Percentiles rank a stretch among this genome's conserved stretches.
Conservation (phyloP, 192 early-diverging fungal species). For the Mortierella claussenii region DNA sequence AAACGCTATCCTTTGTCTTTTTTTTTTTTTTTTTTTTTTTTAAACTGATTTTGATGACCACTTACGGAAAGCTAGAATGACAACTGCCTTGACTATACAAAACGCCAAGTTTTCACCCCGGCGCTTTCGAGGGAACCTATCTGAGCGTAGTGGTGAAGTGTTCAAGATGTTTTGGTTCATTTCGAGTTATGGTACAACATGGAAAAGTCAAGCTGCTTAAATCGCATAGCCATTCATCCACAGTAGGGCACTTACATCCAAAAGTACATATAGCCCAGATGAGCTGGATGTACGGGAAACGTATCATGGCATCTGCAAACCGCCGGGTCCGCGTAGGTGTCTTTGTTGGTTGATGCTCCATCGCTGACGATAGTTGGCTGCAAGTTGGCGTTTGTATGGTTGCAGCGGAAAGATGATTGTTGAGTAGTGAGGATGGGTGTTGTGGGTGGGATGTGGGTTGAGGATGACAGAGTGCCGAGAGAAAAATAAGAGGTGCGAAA, state of each 20-base stretch:
- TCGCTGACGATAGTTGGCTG: no score
- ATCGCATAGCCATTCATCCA: neutral
- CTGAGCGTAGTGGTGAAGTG: neutral
- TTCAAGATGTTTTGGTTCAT: neutral
- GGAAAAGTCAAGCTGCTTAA: neutral
- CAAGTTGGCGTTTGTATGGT: no score
- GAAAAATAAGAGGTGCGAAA: no score
- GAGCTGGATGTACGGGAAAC: neutral
- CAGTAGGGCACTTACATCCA: conserved; percentile 12
- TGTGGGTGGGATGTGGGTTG: no score
- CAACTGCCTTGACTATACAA: conserved; percentile 8
- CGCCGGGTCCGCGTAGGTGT: neutral
- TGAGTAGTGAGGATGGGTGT: no score
- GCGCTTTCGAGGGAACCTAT: conserved; percentile 19
- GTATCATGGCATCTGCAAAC: neutral
- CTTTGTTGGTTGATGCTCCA: no score
- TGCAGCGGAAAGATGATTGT: no score
- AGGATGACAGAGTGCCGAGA: no score
- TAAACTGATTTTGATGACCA: neutral
- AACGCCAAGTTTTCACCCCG: conserved; percentile 30
- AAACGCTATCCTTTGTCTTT: no score
- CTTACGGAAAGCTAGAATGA: conserved; percentile 27
- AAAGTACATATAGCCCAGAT: conserved; percentile 24
- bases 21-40: neutral
- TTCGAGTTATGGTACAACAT: neutral